phyloP scores from a whole-genome alignment of 2,329 filamentous ascomycete species.

The Talaromyces sp. region DNA sequence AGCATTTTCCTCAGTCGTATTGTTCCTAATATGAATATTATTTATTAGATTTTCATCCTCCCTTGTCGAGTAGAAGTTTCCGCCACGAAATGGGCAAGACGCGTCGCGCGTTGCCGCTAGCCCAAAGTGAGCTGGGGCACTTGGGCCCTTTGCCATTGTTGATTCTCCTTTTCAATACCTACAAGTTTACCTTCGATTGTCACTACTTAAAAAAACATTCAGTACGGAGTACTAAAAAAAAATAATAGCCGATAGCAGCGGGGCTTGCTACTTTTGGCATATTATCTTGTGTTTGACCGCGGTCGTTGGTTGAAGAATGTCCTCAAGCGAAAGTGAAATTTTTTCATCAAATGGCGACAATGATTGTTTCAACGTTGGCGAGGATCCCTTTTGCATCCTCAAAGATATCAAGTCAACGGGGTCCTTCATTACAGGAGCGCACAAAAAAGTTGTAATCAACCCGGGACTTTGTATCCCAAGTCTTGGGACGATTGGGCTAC shows the following conservation, averaged over 20 bases:
- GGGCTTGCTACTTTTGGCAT: background rate
- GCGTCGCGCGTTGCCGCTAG: background rate
- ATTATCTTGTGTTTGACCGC: background rate
- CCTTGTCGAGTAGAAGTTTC: background rate
- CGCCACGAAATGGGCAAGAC: background rate
- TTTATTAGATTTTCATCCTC: background rate
- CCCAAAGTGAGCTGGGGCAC: background rate
- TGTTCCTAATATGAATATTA: background rate
- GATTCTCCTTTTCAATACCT: background rate
- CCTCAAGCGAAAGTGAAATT: background rate
- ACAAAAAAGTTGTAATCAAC: conserved; percentile 7
- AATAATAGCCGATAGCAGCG: background rate
- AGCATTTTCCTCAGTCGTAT: too few relatives aligned
- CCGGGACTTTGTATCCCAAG: conserved; percentile 4
- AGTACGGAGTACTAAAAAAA: background rate
- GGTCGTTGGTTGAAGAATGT: background rate
- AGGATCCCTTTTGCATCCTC: background rate
- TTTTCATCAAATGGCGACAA: background rate
- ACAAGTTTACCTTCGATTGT: background rate
- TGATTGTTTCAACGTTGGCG: background rate
- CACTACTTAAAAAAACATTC: too few relatives aligned
- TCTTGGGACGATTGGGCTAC: conserved; percentile 6
- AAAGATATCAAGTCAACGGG: background rate
- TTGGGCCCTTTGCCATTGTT: background rate
- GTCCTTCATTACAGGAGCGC: background rate